phyloP scores from a whole-genome alignment of 2,329 filamentous ascomycete species.

The Fusarium dimerum region DNA sequence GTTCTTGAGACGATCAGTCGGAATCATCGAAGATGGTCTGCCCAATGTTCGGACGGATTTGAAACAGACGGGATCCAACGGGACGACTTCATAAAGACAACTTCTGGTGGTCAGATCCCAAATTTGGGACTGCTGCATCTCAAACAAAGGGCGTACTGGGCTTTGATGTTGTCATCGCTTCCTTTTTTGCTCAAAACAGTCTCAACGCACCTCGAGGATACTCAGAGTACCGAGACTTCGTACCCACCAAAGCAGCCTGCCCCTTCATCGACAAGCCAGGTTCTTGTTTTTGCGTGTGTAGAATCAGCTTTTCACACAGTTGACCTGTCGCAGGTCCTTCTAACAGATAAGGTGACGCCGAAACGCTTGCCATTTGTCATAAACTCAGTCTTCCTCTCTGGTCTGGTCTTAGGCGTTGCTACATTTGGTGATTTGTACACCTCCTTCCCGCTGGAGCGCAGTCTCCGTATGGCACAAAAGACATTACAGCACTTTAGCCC shows the following conservation, averaged over 20 bases:
- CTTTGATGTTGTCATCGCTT: conserved; percentile 38
- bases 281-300: conserved; percentile 36
- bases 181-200: conserved; percentile 37
- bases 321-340: conserved; percentile 39
- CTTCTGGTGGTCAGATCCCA: conserved; percentile 20
- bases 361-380: conserved; percentile 46
- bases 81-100: conserved; percentile 17
- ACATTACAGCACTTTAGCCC: conserved; percentile 26
- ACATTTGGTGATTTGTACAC: conserved; percentile 46
- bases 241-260: conserved; percentile 5
- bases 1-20: conserved; percentile 30
- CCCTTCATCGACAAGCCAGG: conserved; percentile 18
- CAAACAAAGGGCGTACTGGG: conserved; percentile 41
- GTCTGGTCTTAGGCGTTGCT: conserved; percentile 45
- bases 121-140: conserved; percentile 32
- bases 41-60: conserved; percentile 19
- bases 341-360: conserved; percentile 36
- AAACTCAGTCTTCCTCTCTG: conserved; percentile 47
- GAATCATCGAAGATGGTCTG: conserved; percentile 25
- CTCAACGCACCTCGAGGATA: conserved; percentile 23
- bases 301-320: conserved; percentile 39
- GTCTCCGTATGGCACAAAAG: conserved; percentile 20
- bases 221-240: conserved; percentile 15
- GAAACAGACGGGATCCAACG: conserved; percentile 20
- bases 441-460: conserved; percentile 33